These are phyloP conservation scores for Coccomyxa sp. DNA, from an alignment of 139 green algal genomes.

Conservation along the genomic window DNA sequence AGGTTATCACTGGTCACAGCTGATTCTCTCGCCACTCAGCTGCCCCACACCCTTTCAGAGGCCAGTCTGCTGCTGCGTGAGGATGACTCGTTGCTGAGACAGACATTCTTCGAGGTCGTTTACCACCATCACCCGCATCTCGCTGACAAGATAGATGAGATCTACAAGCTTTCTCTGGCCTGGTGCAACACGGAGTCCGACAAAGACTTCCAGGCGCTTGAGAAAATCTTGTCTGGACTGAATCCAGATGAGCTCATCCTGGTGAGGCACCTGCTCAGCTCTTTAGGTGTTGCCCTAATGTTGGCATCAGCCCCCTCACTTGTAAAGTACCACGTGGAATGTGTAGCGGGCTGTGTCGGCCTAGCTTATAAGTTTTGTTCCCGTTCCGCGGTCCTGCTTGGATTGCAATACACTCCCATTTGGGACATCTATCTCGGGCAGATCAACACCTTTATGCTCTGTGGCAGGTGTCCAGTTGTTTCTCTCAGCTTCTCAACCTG, in stretches of 20 bases:
- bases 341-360: no score
- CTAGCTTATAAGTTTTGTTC: no score
- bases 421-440: no score
- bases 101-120: slow-evolving; percentile 70
- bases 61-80: slow-evolving; percentile 39
- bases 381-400: no score
- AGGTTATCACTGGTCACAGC: neutral
- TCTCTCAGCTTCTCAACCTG: slow-evolving; percentile 90
- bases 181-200: slow-evolving; percentile 67
- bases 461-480: slow-evolving; percentile 76
- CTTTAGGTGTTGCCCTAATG: neutral
- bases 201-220: slow-evolving; percentile 78
- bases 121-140: slow-evolving; percentile 75
- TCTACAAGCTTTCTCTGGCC: slow-evolving; percentile 70
- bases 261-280: slow-evolving; percentile 29
- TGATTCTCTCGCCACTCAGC: neutral
- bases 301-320: neutral
- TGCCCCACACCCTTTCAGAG: neutral
- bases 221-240: slow-evolving; percentile 61
- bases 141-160: slow-evolving; percentile 70
- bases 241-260: slow-evolving; percentile 81
- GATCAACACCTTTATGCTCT: no score
- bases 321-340: neutral
- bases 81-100: slow-evolving; percentile 60
- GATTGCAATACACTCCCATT: no score